Conservation (phyloP, 306 rosid genomes). For the Erythrophleum fordii region DNA sequence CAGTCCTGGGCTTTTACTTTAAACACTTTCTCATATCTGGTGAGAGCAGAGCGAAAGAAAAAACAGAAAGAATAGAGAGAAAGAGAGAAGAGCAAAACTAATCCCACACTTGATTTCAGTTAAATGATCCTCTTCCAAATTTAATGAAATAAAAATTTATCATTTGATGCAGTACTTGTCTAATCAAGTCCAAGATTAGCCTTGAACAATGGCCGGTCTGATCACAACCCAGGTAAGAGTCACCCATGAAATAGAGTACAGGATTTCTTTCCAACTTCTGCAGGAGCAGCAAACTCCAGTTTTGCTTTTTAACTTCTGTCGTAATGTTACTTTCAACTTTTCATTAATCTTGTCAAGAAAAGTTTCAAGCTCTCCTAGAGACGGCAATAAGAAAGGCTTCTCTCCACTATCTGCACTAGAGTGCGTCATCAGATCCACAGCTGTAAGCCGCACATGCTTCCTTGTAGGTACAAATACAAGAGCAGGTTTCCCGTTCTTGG, state of each 20-base stretch:
- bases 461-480: slow-evolving; percentile 88
- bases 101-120: too few species aligned
- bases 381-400: slow-evolving; percentile 64
- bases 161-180: background rate
- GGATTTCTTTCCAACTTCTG: slow-evolving; percentile 73
- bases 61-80: too few species aligned
- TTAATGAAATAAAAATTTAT: too few species aligned
- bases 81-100: too few species aligned
- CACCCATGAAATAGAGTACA: slow-evolving; percentile 85
- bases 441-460: slow-evolving; percentile 82
- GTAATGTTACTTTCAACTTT: slow-evolving; percentile 73
- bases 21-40: too few species aligned
- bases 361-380: slow-evolving; percentile 70
- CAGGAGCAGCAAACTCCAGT: slow-evolving; percentile 75
- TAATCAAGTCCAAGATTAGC: background rate
- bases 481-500: slow-evolving; percentile 86
- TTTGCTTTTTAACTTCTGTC: slow-evolving; percentile 73
- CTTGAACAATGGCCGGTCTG: too few species aligned
- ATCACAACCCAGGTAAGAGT: slow-evolving; percentile 93
- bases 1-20: too few species aligned
- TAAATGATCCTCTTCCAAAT: too few species aligned
- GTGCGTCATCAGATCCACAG: slow-evolving; percentile 81
- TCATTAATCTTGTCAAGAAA: slow-evolving; percentile 66
- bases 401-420: slow-evolving; percentile 68
- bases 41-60: too few species aligned